Percentiles rank a stretch among this genome's conserved stretches.
Conservation (phyloP, 2,329 filamentous ascomycete genomes). For the Aspergillus tanneri region DNA sequence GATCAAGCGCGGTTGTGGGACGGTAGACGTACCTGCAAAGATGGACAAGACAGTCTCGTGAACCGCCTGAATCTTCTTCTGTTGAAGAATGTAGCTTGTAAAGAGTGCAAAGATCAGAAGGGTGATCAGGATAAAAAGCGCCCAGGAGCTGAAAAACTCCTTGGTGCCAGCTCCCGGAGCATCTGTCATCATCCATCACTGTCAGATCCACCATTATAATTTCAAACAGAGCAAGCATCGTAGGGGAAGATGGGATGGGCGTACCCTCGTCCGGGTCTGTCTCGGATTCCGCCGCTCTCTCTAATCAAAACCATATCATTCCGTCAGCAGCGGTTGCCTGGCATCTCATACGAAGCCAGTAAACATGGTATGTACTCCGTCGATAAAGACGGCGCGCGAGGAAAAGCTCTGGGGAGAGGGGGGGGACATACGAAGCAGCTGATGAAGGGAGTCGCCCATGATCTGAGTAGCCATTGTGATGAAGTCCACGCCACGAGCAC, state of each 20-base stretch:
- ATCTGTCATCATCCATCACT: conserved; percentile 41
- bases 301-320: conserved; percentile 21
- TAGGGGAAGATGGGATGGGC: conserved; percentile 18
- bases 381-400: no score
- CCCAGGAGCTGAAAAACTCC: conserved; percentile 95
- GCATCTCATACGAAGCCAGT: neutral
- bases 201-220: conserved; percentile 19
- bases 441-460: conserved; percentile 35
- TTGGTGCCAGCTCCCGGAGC: conserved; percentile 81
- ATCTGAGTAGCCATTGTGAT: conserved; percentile 38
- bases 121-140: conserved; percentile 92
- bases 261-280: conserved; percentile 42
- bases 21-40: conserved; percentile 73
- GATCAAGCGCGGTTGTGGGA: no score
- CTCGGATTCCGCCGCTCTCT: conserved; percentile 37
- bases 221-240: neutral
- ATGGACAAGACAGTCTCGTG: conserved; percentile 99
- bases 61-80: conserved; percentile 94
- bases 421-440: conserved; percentile 37
- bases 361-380: neutral
- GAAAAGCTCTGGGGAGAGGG: neutral
- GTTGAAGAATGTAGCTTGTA: conserved; percentile 93
- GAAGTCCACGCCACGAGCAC: conserved; percentile 24
- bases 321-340: neutral
- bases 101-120: conserved; percentile 93